Percentiles rank a stretch among this genome's conserved stretches.
phyloP scores from a whole-genome alignment of 2,329 filamentous ascomycete genomes.

The Ceratocystis huliohia region DNA sequence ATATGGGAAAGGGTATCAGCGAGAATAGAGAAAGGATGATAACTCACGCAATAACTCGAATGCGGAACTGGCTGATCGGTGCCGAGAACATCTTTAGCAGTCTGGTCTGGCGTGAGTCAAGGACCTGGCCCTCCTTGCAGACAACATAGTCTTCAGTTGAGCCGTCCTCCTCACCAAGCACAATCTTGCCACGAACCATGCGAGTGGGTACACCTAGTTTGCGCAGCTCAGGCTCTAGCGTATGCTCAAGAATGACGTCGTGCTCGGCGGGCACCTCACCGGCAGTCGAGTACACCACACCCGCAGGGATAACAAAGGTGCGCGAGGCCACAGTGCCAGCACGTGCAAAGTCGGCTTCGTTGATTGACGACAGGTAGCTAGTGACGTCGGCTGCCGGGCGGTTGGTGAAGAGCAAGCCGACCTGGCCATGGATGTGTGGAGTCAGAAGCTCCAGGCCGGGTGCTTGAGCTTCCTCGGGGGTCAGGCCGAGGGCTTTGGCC shows the following conservation, averaged over 20 bases:
- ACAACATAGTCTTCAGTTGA: conserved; percentile 53
- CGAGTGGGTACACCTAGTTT: conserved; percentile 81
- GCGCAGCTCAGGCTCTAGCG: conserved; percentile 78
- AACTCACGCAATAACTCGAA: conserved; percentile 61
- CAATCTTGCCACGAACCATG: conserved; percentile 77
- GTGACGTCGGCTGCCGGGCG: conserved; percentile 54
- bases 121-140: conserved; percentile 69
- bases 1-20: background rate
- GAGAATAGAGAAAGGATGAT: background rate
- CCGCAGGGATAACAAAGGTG: conserved; percentile 67
- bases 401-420: conserved; percentile 84
- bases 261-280: conserved; percentile 69
- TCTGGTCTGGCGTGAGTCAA: conserved; percentile 86
- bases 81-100: conserved; percentile 89
- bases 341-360: conserved; percentile 78
- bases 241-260: conserved; percentile 78
- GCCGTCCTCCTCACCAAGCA: conserved; percentile 49
- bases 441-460: conserved; percentile 61
- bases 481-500: conserved; percentile 79
- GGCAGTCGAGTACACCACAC: conserved; percentile 66
- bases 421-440: conserved; percentile 61
- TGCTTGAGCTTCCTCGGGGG: conserved; percentile 64
- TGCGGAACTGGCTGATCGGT: conserved; percentile 78
- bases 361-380: conserved; percentile 58
- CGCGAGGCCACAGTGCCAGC: conserved; percentile 65